These are phyloP conservation scores for Coemansia sp. DNA, from an alignment of 192 early-diverging fungal species.

Conservation along the genomic window DNA sequence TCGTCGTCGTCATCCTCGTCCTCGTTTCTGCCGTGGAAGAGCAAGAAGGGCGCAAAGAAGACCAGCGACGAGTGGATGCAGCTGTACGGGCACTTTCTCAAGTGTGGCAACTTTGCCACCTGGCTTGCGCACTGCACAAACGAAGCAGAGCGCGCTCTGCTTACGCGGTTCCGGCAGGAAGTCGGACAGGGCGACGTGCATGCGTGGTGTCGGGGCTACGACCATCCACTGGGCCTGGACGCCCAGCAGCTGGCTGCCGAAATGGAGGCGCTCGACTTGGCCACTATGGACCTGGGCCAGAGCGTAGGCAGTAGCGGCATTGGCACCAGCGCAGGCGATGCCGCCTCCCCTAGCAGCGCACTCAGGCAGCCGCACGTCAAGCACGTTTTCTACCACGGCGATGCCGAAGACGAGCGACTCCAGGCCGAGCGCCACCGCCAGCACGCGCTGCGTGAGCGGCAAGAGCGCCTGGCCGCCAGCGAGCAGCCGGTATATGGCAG, in stretches of 20 bases:
- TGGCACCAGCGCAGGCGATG: not conserved
- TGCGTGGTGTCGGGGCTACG: slow-evolving; percentile 49
- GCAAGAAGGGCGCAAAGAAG: slow-evolving; percentile 42
- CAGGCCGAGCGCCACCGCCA: slow-evolving; percentile 33
- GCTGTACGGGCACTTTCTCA: slow-evolving; percentile 84
- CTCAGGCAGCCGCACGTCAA: slow-evolving; percentile 27
- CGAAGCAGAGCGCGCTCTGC: slow-evolving; percentile 77
- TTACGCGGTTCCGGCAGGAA: slow-evolving; percentile 68
- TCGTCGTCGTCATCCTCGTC: not conserved
- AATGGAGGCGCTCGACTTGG: slow-evolving; percentile 42
- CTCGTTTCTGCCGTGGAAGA: slow-evolving; percentile 31
- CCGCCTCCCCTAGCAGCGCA: not conserved
- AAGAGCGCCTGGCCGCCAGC: slow-evolving; percentile 29
- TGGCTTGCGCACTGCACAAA: slow-evolving; percentile 83
- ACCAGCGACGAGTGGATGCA: slow-evolving; percentile 59
- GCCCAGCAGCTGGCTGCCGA: slow-evolving; percentile 41
- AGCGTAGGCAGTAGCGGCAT: not conserved
- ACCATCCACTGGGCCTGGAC: slow-evolving; percentile 35
- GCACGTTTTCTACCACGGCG: slow-evolving; percentile 49
- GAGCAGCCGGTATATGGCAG: slow-evolving; percentile 41
- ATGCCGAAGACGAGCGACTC: slow-evolving; percentile 39
- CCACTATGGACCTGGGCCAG: slow-evolving; percentile 47
- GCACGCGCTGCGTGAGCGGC: slow-evolving; percentile 38
- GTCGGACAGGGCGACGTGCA: slow-evolving; percentile 54
- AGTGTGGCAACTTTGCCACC: slow-evolving; percentile 92